A percentile compares a stretch with the other conserved stretches of the same genome.
phyloP scores from a whole-genome alignment of 371 early-diverging fungal genomes.

The Paraphysoderma sedebokerense region DNA sequence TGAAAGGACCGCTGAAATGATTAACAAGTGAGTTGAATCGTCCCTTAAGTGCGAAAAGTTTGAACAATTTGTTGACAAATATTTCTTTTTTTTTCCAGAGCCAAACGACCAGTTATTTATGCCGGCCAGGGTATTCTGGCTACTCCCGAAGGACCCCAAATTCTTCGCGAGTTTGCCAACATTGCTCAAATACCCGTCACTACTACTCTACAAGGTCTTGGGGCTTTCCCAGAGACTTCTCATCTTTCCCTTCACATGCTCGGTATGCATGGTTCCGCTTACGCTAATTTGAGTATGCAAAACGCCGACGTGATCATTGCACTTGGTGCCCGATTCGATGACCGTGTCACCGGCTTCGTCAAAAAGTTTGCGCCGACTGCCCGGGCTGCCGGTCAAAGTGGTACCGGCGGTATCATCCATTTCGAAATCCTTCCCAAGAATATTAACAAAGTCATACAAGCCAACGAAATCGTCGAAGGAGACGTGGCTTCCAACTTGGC shows the following conservation, averaged over 20 bases:
- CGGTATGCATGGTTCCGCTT: constrained; percentile 95
- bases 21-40: too few species aligned
- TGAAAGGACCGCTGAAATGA: constrained; percentile 52
- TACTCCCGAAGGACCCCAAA: constrained; percentile 59
- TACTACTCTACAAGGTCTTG: constrained; percentile 82
- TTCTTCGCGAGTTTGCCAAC: constrained; percentile 61
- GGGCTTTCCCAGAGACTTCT: constrained; percentile 79
- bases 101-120: constrained; percentile 84
- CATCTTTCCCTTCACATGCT: constrained; percentile 87
- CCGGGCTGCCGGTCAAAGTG: constrained; percentile 62
- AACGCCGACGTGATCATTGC: constrained; percentile 85
- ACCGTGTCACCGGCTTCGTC: constrained; percentile 88
- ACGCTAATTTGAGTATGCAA: constrained; percentile 94
- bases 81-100: too few species aligned
- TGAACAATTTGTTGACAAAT: too few species aligned
- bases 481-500: constrained; percentile 75
- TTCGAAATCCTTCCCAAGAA: constrained; percentile 98
- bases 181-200: constrained; percentile 87
- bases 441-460: constrained; percentile 90
- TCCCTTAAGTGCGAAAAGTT: too few species aligned
- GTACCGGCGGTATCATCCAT: constrained; percentile 89
- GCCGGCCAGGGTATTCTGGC: constrained; percentile 83
- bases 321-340: constrained; percentile 95
- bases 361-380: constrained; percentile 86
- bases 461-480: constrained; percentile 80